Evolutionary conservation across 495 filamentous ascomycete genomes (phyloP).

Genomic region (Penicillium taxi): DNA sequence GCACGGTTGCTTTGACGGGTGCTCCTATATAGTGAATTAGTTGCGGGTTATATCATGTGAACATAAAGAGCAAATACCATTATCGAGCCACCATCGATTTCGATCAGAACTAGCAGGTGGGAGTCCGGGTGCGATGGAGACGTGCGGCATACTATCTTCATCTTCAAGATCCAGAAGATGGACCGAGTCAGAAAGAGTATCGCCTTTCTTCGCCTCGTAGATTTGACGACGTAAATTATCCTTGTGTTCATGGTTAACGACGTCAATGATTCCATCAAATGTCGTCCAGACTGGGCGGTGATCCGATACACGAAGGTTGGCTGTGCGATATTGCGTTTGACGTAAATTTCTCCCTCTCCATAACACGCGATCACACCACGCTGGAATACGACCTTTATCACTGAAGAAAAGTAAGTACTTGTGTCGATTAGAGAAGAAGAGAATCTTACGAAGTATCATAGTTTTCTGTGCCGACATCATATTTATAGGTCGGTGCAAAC

Average conservation of each 20-base stretch:
- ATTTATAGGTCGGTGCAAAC: conserved; percentile 94
- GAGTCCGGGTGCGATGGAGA: conserved; percentile 68
- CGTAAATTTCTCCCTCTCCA: conserved; percentile 75
- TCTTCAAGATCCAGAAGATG: conserved; percentile 56
- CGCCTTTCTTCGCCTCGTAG: conserved; percentile 58
- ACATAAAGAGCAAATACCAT: conserved; percentile 37
- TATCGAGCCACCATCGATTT: conserved; percentile 92
- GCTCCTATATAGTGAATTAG: conserved; percentile 42
- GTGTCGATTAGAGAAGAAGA: not conserved
- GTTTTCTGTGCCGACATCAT: conserved; percentile 72
- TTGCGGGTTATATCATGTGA: not conserved
- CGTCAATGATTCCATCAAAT: conserved; percentile 74
- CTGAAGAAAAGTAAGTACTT: conserved; percentile 27
- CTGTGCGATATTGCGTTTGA: conserved; percentile 72
- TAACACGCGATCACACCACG: conserved; percentile 93
- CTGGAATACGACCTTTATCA: conserved; percentile 89
- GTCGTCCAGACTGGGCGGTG: conserved; percentile 87
- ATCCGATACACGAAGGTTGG: conserved; percentile 79
- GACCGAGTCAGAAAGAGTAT: conserved; percentile 31
- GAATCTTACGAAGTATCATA: conserved; percentile 82
- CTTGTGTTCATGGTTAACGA: conserved; percentile 65
- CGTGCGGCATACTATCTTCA: conserved; percentile 65
- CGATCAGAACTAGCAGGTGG: conserved; percentile 86
- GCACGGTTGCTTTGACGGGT: conserved; percentile 63
- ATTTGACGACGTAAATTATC: conserved; percentile 61